phyloP scores from a whole-genome alignment of 176 grass and related monocot genomes.

The Thalia dealbata region DNA sequence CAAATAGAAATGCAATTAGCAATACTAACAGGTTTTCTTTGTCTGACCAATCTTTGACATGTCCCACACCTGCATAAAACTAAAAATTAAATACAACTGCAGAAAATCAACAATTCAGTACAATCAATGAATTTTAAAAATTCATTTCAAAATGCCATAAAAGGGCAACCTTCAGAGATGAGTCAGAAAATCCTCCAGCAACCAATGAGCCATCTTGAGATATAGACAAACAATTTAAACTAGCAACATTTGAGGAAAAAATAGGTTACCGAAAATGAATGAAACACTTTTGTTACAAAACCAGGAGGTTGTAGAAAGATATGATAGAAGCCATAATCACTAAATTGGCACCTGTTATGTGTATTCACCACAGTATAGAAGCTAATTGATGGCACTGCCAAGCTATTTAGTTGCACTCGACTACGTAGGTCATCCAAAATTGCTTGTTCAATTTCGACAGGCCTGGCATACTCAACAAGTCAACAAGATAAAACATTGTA shows the following conservation, averaged over 20 bases:
- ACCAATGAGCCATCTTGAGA: slow-evolving; percentile 92
- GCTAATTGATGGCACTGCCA: slow-evolving; percentile 89
- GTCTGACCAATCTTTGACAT: slow-evolving; percentile 84
- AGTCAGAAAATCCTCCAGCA: slow-evolving; percentile 95
- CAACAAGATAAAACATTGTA: not conserved
- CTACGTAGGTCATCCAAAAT: slow-evolving; percentile 79
- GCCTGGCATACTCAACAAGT: slow-evolving; percentile 41
- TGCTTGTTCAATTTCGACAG: slow-evolving; percentile 64
- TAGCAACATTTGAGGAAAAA: slow-evolving; percentile 21
- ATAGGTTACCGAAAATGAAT: not conserved
- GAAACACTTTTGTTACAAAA: not conserved
- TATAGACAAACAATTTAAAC: slow-evolving; percentile 91
- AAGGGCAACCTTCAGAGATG: slow-evolving; percentile 69
- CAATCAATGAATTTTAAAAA: not conserved
- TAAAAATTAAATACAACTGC: slow-evolving; percentile 3
- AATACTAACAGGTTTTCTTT: slow-evolving; percentile 50
- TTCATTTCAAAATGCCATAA: slow-evolving; percentile 11
- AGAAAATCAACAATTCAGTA: not conserved
- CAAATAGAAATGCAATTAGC: not conserved
- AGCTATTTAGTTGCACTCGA: slow-evolving; percentile 63
- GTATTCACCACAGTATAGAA: slow-evolving; percentile 91
- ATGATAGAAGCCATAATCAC: slow-evolving; percentile 18
- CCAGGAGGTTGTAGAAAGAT: not conserved
- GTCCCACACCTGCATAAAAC: slow-evolving; percentile 70
- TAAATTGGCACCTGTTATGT: slow-evolving; percentile 57